Percentiles rank a stretch among this genome's conserved stretches.
These are phyloP conservation scores for Cardamine chenopodiifolia DNA, from an alignment of 345 rosid species.

Conservation along the genomic window DNA sequence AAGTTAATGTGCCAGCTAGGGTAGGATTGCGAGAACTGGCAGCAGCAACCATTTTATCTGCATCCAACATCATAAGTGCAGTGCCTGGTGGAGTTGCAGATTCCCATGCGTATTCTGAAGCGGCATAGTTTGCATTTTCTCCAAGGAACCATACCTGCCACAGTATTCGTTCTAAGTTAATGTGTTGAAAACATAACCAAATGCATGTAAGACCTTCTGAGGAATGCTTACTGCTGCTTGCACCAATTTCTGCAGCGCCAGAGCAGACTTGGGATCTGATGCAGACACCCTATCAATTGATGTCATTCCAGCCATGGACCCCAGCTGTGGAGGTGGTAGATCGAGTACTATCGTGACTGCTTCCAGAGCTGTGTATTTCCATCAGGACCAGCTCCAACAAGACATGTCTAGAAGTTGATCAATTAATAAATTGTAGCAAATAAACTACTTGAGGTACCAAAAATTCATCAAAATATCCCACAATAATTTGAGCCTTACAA, in stretches of 20 bases:
- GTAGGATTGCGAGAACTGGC: conserved; percentile 99
- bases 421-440: conserved; percentile 17
- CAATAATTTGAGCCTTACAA: not conserved
- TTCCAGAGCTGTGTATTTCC: conserved; percentile 97
- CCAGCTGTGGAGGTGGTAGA: conserved; percentile 98
- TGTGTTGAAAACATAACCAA: conserved; percentile 10
- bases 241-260: conserved; percentile 92
- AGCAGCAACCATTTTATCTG: conserved; percentile 99
- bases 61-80: conserved; percentile 99
- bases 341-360: conserved; percentile 98
- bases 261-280: conserved; percentile 98
- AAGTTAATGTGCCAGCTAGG: conserved; percentile 95
- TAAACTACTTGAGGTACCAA: not conserved
- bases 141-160: conserved; percentile 99
- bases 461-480: conserved; percentile 12
- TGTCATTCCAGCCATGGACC: conserved; percentile 85
- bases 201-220: conserved; percentile 26
- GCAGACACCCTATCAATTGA: conserved; percentile 93
- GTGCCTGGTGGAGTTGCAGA: conserved; percentile 99
- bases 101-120: conserved; percentile 99
- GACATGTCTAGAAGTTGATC: conserved; percentile 73
- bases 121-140: conserved; percentile 99
- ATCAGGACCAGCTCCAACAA: conserved; percentile 98
- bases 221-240: conserved; percentile 91
- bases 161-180: conserved; percentile 19